These are phyloP conservation scores for Zostera marina DNA, from an alignment of 116 monocot species.

Conservation along the genomic window DNA sequence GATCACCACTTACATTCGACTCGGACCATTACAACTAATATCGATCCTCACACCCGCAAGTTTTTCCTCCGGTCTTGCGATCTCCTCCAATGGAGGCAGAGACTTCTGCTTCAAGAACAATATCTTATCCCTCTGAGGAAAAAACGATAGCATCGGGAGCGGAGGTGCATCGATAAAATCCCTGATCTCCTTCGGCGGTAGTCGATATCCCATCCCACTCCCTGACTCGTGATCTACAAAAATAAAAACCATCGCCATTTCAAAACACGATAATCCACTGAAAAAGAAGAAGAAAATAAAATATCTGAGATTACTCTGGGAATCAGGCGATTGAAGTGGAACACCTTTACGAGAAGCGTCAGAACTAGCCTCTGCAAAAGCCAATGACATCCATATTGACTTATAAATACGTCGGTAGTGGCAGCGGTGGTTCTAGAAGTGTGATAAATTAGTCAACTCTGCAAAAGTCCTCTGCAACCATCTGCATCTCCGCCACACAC, in stretches of 20 bases:
- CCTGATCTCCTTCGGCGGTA: constrained; percentile 87
- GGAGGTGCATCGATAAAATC: constrained; percentile 95
- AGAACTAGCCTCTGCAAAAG: not conserved
- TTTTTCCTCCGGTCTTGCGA: constrained; percentile 92
- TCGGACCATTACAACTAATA: constrained; percentile 58
- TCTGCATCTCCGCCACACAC: no score
- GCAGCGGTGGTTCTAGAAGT: not conserved
- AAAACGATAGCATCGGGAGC: constrained; percentile 80
- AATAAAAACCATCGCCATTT: not conserved
- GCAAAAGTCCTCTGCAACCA: no score
- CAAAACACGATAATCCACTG: not conserved
- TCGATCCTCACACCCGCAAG: constrained; percentile 92
- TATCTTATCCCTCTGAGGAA: constrained; percentile 81
- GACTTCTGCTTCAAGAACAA: constrained; percentile 67
- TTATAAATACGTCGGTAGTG: not conserved
- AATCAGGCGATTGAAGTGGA: not conserved
- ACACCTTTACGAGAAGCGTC: not conserved
- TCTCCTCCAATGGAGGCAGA: constrained; percentile 64
- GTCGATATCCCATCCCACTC: constrained; percentile 24
- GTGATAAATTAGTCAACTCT: no score
- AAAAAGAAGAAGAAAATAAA: not conserved
- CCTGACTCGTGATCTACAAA: not conserved
- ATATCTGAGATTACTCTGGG: not conserved
- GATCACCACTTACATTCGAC: constrained; percentile 52
- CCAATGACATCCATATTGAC: not conserved